Conservation (phyloP, 2,329 filamentous ascomycete species). For the Teratosphaeria epicoccoides region DNA sequence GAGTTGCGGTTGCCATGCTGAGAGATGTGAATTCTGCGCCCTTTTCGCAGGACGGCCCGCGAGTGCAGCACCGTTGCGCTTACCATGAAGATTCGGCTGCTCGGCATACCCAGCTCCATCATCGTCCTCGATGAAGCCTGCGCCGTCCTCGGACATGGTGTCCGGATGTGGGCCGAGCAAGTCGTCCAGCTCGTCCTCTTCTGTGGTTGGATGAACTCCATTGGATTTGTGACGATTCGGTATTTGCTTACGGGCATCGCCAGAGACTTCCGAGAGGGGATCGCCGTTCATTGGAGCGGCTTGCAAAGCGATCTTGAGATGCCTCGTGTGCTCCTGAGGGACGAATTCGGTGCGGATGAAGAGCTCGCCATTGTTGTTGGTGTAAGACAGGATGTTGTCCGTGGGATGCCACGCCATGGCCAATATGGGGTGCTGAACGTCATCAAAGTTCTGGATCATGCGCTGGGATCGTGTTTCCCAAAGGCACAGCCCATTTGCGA, state of each 20-base stretch:
- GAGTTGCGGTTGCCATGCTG: constrained; percentile 50
- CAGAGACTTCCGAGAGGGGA: constrained; percentile 57
- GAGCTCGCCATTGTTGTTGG: constrained; percentile 82
- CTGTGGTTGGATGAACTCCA: constrained; percentile 44
- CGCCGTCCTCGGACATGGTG: constrained; percentile 49
- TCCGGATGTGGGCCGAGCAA: constrained; percentile 57
- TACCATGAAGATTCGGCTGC: constrained; percentile 52
- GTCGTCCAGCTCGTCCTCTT: constrained; percentile 65
- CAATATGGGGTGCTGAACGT: constrained; percentile 61
- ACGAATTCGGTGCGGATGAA: constrained; percentile 72
- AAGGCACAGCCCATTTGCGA: constrained; percentile 55
- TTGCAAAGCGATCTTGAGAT: constrained; percentile 49
- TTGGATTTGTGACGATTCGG: constrained; percentile 45
- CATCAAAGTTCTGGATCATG: constrained; percentile 66
- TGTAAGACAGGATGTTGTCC: constrained; percentile 82
- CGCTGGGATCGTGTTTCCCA: constrained; percentile 89
- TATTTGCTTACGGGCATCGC: constrained; percentile 49
- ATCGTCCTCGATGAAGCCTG: constrained; percentile 88
- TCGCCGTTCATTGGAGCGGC: constrained; percentile 81
- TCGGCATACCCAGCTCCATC: constrained; percentile 83
- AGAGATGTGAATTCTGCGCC: constrained; percentile 31
- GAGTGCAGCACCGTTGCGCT: constrained; percentile 37
- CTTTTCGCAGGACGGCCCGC: constrained; percentile 42
- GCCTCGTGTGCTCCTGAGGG: constrained; percentile 36
- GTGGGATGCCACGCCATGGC: constrained; percentile 85